phyloP scores from a whole-genome alignment of 1,139 yeast genomes.

The Debaryomyces sp. region DNA sequence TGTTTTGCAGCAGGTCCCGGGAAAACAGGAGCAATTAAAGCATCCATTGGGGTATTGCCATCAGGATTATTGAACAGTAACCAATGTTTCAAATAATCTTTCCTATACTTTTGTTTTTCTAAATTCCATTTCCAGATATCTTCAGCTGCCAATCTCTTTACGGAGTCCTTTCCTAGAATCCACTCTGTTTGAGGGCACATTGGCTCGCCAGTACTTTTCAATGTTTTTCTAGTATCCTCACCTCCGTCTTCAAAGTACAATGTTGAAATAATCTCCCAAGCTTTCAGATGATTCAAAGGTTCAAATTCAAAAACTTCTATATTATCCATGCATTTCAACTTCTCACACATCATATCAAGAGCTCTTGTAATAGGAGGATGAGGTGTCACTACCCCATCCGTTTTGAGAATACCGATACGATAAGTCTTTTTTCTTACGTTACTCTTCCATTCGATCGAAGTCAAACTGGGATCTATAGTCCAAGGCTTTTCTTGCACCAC shows the following conservation, averaged over 20 bases:
- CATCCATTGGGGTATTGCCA: constrained; percentile 1
- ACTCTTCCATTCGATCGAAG: constrained; percentile 21
- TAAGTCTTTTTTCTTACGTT: constrained; percentile 10
- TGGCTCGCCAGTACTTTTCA: constrained; percentile 22
- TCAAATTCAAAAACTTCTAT: constrained; percentile 20
- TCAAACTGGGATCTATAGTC: constrained; percentile 21
- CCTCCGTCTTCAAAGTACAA: constrained; percentile 28
- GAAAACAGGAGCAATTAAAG: constrained; percentile 18
- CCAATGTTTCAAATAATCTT: constrained; percentile 23
- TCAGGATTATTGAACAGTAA: constrained; percentile 13
- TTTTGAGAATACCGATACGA: constrained; percentile 17
- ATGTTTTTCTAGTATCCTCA: constrained; percentile 17
- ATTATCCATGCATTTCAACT: constrained; percentile 13
- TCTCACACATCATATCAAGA: constrained; percentile 18
- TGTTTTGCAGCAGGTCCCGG: constrained; percentile 26
- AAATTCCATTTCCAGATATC: constrained; percentile 22
- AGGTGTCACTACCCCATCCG: constrained; percentile 22
- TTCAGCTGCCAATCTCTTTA: constrained; percentile 9
- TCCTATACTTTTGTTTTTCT: constrained; percentile 23
- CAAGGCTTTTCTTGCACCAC: constrained; percentile 28
- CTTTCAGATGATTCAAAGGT: constrained; percentile 19
- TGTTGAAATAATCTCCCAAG: constrained; percentile 16
- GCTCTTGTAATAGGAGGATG: constrained; percentile 28
- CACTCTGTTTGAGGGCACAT: constrained; percentile 21
- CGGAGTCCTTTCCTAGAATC: constrained; percentile 17